phyloP scores from a whole-genome alignment of 2,329 filamentous ascomycete genomes.

The Neoscytalidium dimidiatum region DNA sequence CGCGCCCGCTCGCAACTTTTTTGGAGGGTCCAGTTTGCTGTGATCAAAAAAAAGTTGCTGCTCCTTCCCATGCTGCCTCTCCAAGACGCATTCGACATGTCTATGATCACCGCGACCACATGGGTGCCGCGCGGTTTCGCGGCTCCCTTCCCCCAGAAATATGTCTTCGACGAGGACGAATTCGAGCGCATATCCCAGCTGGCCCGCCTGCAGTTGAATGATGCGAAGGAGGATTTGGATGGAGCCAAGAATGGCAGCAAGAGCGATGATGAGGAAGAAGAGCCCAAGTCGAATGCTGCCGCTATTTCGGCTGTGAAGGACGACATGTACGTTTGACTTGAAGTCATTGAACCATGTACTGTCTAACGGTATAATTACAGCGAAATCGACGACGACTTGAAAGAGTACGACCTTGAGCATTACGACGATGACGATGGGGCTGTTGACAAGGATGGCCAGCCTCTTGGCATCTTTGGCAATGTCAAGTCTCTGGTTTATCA shows the following conservation, averaged over 20 bases:
- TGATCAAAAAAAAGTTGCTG: conserved; percentile 6
- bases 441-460: conserved; percentile 68
- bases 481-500: conserved; percentile 93
- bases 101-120: conserved; percentile 57
- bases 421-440: conserved; percentile 82
- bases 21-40: neutral
- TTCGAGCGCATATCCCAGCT: conserved; percentile 53
- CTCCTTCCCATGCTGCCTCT: neutral
- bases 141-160: conserved; percentile 51
- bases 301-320: conserved; percentile 25
- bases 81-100: conserved; percentile 41
- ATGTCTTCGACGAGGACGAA: conserved; percentile 54
- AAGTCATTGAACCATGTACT: conserved; percentile 20
- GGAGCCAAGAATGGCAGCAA: conserved; percentile 57
- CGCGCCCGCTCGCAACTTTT: conserved; percentile 13
- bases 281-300: conserved; percentile 15
- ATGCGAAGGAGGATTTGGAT: conserved; percentile 75
- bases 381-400: conserved; percentile 76
- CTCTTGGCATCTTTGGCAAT: conserved; percentile 92
- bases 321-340: conserved; percentile 23
- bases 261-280: conserved; percentile 29
- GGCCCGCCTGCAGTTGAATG: conserved; percentile 73
- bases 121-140: conserved; percentile 56
- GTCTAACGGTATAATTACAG: conserved; percentile 26
- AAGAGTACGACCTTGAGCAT: conserved; percentile 94